Evolutionary conservation across 306 rosid species (phyloP), one percentile per base, ranked within the genome.

Genomic region (Lablab purpureus): DNA sequence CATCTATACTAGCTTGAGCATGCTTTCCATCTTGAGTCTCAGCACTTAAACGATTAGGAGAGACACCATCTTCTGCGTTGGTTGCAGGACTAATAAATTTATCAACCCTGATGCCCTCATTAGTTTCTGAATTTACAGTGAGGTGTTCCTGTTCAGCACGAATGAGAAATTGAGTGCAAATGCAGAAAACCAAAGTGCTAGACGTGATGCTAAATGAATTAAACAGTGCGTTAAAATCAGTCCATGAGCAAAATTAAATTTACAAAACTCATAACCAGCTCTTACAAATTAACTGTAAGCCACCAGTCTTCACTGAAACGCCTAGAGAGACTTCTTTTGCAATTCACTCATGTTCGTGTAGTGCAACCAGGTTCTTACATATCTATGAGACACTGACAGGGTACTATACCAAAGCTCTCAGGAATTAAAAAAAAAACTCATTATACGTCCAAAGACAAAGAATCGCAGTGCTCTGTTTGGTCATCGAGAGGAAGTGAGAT

Each of bases 211-310:
- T 52, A 60, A 43, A 34, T 41, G 51, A 72, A 67, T 10, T 36
- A 76, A 37, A 59, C 18, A 13, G 51, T 34, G 58, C 79, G 58
- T 41, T 72, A 76, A 77, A 52, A 55, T 79, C 69, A 66, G 49
- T 76, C 82, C 43, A 72, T 56, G 60, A 49, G 81, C 85, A 85
- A 80, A 77, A 81, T 27, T 43, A 70, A 87, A 85, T 55, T 63
- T 77, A 73, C 30, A 56, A 80, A 74, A 90, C 91, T 66, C 85
- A 60, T 88, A 93, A 88, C 98, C 87, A 91, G 94, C 90, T 93
- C 99, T 96, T 96, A 93, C 99, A 90, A 93, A 96, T 91, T 81
- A 93, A 93, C 85, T 81, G 94, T 81, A 91, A 93, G 97, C 92
- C 96, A 85, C 87, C 88, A 87, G 93, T 89, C 98, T 91, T 88